Conservation (phyloP, 1,139 yeast species). For the Suhomyces wounanorum region DNA sequence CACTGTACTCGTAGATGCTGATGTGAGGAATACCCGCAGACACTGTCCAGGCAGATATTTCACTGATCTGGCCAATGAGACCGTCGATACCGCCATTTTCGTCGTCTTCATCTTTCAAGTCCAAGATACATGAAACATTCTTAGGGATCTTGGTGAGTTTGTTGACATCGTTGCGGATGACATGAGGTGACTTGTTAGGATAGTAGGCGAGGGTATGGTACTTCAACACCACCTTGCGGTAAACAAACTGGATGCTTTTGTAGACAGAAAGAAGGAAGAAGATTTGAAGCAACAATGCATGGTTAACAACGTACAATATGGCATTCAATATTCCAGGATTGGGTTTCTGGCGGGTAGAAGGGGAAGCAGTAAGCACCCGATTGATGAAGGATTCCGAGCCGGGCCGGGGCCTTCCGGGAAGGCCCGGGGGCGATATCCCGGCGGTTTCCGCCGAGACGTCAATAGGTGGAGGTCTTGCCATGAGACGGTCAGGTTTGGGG, state of each 20-base stretch:
- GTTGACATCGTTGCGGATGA: constrained; percentile 80
- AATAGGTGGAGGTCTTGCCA: constrained; percentile 6
- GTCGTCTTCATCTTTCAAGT: constrained; percentile 70
- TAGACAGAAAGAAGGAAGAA: constrained; percentile 59
- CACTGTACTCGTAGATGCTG: constrained; percentile 79
- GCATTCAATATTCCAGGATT: constrained; percentile 1
- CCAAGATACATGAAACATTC: constrained; percentile 71
- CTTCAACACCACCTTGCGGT: constrained; percentile 58
- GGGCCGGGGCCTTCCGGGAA: background rate
- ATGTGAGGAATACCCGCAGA: constrained; percentile 78
- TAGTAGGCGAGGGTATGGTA: constrained; percentile 68
- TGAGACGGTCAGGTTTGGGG: constrained; percentile 3
- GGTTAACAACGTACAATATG: constrained; percentile 24
- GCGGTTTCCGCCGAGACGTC: background rate
- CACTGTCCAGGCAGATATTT: constrained; percentile 81
- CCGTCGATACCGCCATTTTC: constrained; percentile 91
- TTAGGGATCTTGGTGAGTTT: constrained; percentile 75
- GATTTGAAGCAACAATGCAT: constrained; percentile 50
- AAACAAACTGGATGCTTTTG: constrained; percentile 53
- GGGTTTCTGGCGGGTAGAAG: background rate
- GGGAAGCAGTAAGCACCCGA: background rate
- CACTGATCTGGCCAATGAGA: constrained; percentile 72
- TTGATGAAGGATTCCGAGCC: background rate
- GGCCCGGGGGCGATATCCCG: background rate
- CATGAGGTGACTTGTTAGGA: constrained; percentile 82